Percentiles rank a stretch among this genome's conserved stretches.
Evolutionary conservation across 371 early-diverging fungal species (phyloP).

Genomic region (Lichtheimia hyalospora): DNA sequence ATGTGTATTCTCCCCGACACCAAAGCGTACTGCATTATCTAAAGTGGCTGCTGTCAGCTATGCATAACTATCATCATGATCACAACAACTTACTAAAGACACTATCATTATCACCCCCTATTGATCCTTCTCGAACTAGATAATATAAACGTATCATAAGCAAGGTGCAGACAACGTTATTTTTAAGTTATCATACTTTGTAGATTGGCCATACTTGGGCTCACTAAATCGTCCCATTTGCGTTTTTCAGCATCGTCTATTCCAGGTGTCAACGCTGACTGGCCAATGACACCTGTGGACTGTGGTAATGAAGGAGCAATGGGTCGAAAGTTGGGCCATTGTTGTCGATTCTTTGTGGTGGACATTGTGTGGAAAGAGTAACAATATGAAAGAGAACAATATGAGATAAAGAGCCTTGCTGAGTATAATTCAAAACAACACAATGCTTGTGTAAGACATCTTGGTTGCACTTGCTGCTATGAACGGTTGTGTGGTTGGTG

Average conservation of each 20-base stretch:
- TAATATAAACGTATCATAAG: background rate
- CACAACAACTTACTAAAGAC: background rate
- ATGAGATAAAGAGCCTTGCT: no score
- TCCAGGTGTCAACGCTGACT: background rate
- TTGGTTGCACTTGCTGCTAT: no score
- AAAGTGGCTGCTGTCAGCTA: background rate
- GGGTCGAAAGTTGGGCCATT: constrained; percentile 7
- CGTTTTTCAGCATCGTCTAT: constrained; percentile 11
- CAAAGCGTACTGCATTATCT: background rate
- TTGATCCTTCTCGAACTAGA: constrained; percentile 4
- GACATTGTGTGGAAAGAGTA: background rate
- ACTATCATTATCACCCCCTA: constrained; percentile 5
- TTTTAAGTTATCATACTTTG: background rate
- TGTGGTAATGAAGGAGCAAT: constrained; percentile 8
- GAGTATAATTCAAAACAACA: no score
- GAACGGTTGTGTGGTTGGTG: no score
- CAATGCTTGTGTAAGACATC: no score
- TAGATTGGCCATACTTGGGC: background rate
- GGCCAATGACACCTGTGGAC: background rate
- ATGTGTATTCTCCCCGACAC: background rate
- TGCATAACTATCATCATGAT: no score
- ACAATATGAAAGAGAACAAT: background rate
- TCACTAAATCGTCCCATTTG: constrained; percentile 3
- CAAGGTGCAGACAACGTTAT: background rate
- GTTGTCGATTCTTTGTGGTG: background rate